These are phyloP conservation scores for Bipolaris gigantea DNA, from an alignment of 2,329 filamentous ascomycete genomes.

Conservation along the genomic window DNA sequence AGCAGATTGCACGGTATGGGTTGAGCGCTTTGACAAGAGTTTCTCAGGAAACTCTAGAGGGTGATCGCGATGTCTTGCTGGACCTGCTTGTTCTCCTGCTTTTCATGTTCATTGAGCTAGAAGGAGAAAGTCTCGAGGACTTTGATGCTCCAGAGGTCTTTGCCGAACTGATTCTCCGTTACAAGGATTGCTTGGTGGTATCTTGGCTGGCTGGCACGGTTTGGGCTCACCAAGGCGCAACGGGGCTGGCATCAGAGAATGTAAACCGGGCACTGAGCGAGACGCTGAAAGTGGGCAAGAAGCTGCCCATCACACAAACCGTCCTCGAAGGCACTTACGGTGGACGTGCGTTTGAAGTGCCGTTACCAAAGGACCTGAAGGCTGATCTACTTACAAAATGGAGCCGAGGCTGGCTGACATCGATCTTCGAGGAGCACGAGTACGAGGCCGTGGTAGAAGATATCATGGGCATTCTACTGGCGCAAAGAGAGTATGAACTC, in stretches of 20 bases:
- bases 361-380: constrained; percentile 30
- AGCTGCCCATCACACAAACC: constrained; percentile 41
- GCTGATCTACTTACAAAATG: constrained; percentile 48
- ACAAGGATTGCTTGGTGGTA: constrained; percentile 43
- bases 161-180: constrained; percentile 59
- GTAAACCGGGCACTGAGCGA: constrained; percentile 31
- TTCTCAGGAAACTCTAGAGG: constrained; percentile 74
- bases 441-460: constrained; percentile 46
- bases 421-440: constrained; percentile 40
- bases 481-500: constrained; percentile 50
- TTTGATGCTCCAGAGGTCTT: constrained; percentile 66
- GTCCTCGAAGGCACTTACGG: constrained; percentile 43
- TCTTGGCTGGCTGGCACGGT: constrained; percentile 41
- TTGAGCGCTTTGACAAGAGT: constrained; percentile 73
- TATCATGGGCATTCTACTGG: constrained; percentile 50
- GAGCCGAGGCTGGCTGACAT: constrained; percentile 51
- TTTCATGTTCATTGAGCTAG: constrained; percentile 71
- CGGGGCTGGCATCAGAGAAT: constrained; percentile 32
- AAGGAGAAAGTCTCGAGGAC: constrained; percentile 68
- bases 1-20: constrained; percentile 71
- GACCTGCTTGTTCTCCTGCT: constrained; percentile 81
- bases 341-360: constrained; percentile 35
- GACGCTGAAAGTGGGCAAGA: constrained; percentile 26
- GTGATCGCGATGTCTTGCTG: constrained; percentile 74
- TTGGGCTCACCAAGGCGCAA: constrained; percentile 37